A percentile compares a stretch with the other conserved stretches of the same genome.
Conservation (phyloP, 768 basidiomycete genomes). For the Lactifluus volemus region DNA sequence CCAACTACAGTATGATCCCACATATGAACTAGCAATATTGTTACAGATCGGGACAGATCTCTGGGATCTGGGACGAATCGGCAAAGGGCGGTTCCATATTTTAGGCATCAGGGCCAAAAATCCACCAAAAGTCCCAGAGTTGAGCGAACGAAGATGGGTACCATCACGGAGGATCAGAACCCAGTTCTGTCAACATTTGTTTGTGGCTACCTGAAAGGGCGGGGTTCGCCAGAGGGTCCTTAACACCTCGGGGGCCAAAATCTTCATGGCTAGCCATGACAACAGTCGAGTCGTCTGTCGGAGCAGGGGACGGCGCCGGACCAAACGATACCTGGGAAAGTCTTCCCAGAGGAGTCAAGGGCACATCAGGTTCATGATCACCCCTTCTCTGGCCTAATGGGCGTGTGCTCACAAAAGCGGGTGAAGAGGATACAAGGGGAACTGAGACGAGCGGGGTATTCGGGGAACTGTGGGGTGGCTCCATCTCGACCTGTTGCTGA, state of each 20-base stretch:
- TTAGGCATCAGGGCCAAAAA: background rate
- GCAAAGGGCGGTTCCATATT: no score
- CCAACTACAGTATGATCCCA: background rate
- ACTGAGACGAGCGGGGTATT: background rate
- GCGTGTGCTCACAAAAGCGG: background rate
- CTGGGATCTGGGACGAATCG: background rate
- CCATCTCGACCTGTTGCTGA: background rate
- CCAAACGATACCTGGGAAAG: slow-evolving; percentile 2
- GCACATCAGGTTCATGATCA: slow-evolving; percentile 10
- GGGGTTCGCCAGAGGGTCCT: background rate
- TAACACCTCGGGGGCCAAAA: background rate
- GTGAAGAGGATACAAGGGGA: background rate
- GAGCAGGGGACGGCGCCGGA: background rate
- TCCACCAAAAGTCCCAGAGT: background rate
- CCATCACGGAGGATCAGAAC: background rate
- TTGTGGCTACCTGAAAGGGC: background rate
- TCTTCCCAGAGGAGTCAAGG: background rate
- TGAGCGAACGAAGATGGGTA: background rate
- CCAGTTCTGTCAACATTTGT: background rate
- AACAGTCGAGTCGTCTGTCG: background rate
- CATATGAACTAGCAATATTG: no score
- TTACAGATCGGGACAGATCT: background rate
- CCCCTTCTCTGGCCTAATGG: background rate
- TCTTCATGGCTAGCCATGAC: background rate
- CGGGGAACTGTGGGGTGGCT: background rate